Evolutionary conservation across 441 rosid genomes (phyloP).

Genomic region (Corymbia calophylla): DNA sequence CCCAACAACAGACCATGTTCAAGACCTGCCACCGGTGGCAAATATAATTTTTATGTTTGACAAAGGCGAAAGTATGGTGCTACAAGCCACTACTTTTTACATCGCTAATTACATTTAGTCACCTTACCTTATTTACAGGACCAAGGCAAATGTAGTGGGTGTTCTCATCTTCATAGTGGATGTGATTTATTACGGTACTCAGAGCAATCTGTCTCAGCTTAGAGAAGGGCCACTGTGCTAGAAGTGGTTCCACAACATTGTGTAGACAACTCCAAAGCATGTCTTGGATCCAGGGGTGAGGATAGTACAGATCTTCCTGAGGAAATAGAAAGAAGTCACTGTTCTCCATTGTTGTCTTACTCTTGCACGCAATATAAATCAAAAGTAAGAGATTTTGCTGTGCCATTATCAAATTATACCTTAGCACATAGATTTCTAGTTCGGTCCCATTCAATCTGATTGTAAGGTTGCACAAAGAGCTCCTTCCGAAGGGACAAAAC

Average conservation of each 20-base stretch:
- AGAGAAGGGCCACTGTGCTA: neutral
- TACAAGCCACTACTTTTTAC: neutral
- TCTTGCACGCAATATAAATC: neutral
- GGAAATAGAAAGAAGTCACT: neutral
- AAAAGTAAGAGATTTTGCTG: neutral
- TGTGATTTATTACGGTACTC: neutral
- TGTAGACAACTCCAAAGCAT: constrained; percentile 1
- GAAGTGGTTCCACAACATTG: neutral
- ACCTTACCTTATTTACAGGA: constrained; percentile 4
- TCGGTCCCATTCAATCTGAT: constrained; percentile 48
- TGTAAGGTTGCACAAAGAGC: constrained; percentile 43
- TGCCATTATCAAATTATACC: constrained; percentile 14
- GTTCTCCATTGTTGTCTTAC: neutral
- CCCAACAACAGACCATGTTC: constrained; percentile 5
- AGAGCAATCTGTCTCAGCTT: constrained; percentile 1
- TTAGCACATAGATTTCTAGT: constrained; percentile 54
- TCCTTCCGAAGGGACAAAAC: constrained; percentile 54
- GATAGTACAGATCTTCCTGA: constrained; percentile 9
- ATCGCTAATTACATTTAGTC: neutral
- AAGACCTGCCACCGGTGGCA: neutral
- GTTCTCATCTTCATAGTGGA: constrained; percentile 10
- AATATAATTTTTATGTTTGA: neutral
- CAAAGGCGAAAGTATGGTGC: neutral
- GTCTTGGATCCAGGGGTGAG: neutral
- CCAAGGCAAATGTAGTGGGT: constrained; percentile 2